Evolutionary conservation across 768 basidiomycete species (phyloP), one percentile per base, ranked within the genome.

Genomic region (Chiua virens): DNA sequence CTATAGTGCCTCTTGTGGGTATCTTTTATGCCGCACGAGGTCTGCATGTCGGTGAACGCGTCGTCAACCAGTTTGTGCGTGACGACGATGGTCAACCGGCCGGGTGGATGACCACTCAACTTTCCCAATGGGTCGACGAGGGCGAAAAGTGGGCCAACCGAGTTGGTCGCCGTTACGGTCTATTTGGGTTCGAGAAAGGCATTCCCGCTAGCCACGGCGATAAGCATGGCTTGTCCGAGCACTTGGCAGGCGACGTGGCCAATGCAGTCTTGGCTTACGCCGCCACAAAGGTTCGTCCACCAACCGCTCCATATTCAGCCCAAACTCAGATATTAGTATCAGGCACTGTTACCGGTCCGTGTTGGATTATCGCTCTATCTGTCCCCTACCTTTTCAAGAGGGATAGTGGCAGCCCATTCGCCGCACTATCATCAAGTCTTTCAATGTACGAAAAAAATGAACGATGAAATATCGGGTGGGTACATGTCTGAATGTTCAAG

Each of bases 201-300:
- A 23, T 47, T 10, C 17, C 42, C 37, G 38, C 39, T 28, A 30
- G 57, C 27, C 41, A 28, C 41, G 39, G 27, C 37, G 59, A 55
- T 23, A 32, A 2, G 30, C 50, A 30, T 36, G 56, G 18, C 13
- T 39, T 60, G 7, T 61, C 77, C 15, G 71, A 70, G 13, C 71
- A 71, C 50, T 66, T 91, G 32, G 87, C 85, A 10, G 85, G 86
- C 15, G 88, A 92, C 61, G 80, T 92, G 7, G 86, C 89, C 5
- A 92, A 93, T 63, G 89, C 83, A 3, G 79, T 92, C 9, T 73
- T 91, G 42, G 92, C 92, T 3, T 96, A 94, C 64, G 84, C 81
- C 1, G 73, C 81, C 17, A 87, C 86, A 44, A 93, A 93, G 79
- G 92, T 87, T 59, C 32, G 73, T 52, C 34, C 34, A 50, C 14